Evolutionary conservation across 2,329 filamentous ascomycete genomes (phyloP).

Genomic region (Nemania bipapillata): DNA sequence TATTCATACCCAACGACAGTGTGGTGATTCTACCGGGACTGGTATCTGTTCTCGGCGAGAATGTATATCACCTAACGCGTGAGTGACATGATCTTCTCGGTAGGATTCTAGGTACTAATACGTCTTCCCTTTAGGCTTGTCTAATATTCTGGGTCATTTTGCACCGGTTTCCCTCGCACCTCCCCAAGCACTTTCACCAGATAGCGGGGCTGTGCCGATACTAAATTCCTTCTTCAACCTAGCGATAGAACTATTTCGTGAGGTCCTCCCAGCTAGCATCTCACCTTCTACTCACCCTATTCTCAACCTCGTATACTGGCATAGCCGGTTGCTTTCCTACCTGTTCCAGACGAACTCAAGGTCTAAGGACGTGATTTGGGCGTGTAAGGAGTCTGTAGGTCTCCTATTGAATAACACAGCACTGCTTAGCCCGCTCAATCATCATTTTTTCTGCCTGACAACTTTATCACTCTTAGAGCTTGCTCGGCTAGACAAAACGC

Average conservation of each 20-base stretch:
- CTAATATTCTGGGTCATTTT: slow-evolving; percentile 67
- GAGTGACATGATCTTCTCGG: slow-evolving; percentile 53
- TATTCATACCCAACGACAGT: slow-evolving; percentile 71
- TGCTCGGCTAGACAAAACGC: slow-evolving; percentile 63
- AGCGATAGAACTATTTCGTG: slow-evolving; percentile 73
- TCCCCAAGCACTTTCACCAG: slow-evolving; percentile 57
- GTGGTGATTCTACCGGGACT: slow-evolving; percentile 70
- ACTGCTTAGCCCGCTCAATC: slow-evolving; percentile 70
- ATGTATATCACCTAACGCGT: slow-evolving; percentile 72
- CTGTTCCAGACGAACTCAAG: slow-evolving; percentile 67
- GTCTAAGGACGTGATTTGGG: slow-evolving; percentile 68
- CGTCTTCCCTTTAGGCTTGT: slow-evolving; percentile 59
- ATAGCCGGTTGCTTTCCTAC: slow-evolving; percentile 72
- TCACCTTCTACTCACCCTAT: slow-evolving; percentile 64
- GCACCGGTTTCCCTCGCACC: slow-evolving; percentile 59
- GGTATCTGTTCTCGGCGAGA: slow-evolving; percentile 69
- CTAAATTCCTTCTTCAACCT: slow-evolving; percentile 64
- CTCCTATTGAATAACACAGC: slow-evolving; percentile 67
- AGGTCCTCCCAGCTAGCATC: slow-evolving; percentile 69
- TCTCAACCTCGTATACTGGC: slow-evolving; percentile 76
- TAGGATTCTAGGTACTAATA: slow-evolving; percentile 8
- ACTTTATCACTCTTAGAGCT: slow-evolving; percentile 71
- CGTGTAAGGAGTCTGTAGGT: slow-evolving; percentile 67
- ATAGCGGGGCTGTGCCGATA: slow-evolving; percentile 56
- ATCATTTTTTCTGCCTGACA: slow-evolving; percentile 72